phyloP scores from a whole-genome alignment of 805 yeast genomes.

The Clavispora asparagi region DNA sequence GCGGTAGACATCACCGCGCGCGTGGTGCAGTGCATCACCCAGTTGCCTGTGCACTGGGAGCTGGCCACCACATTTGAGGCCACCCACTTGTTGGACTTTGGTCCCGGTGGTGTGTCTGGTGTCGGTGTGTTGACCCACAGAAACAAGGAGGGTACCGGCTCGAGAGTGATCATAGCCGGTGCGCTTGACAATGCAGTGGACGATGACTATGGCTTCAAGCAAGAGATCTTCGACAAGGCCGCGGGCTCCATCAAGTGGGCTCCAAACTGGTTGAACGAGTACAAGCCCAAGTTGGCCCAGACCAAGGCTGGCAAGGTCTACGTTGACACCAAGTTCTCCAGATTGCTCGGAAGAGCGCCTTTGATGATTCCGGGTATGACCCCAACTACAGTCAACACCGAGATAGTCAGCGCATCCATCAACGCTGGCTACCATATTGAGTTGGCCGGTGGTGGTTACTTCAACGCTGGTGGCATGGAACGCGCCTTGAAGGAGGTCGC shows the following conservation, averaged over 20 bases:
- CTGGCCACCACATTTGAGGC: slow-evolving; percentile 71
- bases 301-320: slow-evolving; percentile 63
- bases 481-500: slow-evolving; percentile 73
- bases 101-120: slow-evolving; percentile 98
- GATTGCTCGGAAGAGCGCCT: slow-evolving; percentile 91
- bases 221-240: slow-evolving; percentile 80
- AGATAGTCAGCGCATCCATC: slow-evolving; percentile 87
- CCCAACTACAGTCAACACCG: slow-evolving; percentile 93
- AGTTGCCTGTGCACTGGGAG: slow-evolving; percentile 94
- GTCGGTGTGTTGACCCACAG: slow-evolving; percentile 93
- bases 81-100: slow-evolving; percentile 92
- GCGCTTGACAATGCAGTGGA: slow-evolving; percentile 64
- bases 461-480: slow-evolving; percentile 64
- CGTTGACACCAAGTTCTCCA: slow-evolving; percentile 92
- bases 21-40: slow-evolving; percentile 77
- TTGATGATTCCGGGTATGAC: slow-evolving; percentile 99
- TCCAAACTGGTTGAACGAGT: slow-evolving; percentile 86
- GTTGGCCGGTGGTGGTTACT: slow-evolving; percentile 99
- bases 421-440: slow-evolving; percentile 97
- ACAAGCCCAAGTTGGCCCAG: slow-evolving; percentile 78
- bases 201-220: slow-evolving; percentile 92
- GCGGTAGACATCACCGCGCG: slow-evolving; percentile 52
- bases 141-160: slow-evolving; percentile 98
- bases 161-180: slow-evolving; percentile 90
- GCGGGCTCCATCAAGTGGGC: slow-evolving; percentile 69